Conservation (phyloP, 495 filamentous ascomycete species). For the Penicillium bialowiezense region DNA sequence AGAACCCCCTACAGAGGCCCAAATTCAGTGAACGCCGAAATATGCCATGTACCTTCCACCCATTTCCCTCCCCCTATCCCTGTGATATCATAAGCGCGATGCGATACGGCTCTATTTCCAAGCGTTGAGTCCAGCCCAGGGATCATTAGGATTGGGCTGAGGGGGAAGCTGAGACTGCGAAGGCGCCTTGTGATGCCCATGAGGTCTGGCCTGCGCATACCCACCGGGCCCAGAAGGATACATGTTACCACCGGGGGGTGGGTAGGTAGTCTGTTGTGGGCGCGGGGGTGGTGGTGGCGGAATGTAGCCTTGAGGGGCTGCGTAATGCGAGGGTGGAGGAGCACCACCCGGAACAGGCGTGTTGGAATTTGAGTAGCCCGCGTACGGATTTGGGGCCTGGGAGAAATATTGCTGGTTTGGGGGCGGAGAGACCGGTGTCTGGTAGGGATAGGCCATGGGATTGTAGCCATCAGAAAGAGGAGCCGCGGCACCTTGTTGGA, state of each 20-base stretch:
- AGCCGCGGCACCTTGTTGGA: constrained; percentile 45
- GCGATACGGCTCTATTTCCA: constrained; percentile 62
- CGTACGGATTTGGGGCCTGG: constrained; percentile 34
- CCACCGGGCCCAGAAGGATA: constrained; percentile 60
- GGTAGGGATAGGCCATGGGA: constrained; percentile 53
- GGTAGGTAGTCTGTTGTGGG: constrained; percentile 73
- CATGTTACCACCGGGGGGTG: constrained; percentile 41
- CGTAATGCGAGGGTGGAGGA: constrained; percentile 32
- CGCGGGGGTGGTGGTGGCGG: constrained; percentile 88
- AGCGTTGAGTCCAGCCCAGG: constrained; percentile 81
- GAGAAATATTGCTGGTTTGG: constrained; percentile 45
- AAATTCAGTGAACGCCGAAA: constrained; percentile 5
- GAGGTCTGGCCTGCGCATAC: constrained; percentile 50
- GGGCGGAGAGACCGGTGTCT: constrained; percentile 44
- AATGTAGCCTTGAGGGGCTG: constrained; percentile 75
- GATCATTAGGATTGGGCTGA: constrained; percentile 52
- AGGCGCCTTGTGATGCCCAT: constrained; percentile 37
- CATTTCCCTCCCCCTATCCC: neutral
- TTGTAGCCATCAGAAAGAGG: constrained; percentile 51
- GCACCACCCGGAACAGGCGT: constrained; percentile 28
- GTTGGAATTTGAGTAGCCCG: constrained; percentile 32
- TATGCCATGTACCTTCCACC: neutral
- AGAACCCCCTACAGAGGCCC: neutral
- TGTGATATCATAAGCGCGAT: neutral
- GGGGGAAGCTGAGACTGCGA: constrained; percentile 44